A percentile compares a stretch with the other conserved stretches of the same genome.
Conservation (phyloP, 306 rosid genomes). For the Mimosa bimucronata region DNA sequence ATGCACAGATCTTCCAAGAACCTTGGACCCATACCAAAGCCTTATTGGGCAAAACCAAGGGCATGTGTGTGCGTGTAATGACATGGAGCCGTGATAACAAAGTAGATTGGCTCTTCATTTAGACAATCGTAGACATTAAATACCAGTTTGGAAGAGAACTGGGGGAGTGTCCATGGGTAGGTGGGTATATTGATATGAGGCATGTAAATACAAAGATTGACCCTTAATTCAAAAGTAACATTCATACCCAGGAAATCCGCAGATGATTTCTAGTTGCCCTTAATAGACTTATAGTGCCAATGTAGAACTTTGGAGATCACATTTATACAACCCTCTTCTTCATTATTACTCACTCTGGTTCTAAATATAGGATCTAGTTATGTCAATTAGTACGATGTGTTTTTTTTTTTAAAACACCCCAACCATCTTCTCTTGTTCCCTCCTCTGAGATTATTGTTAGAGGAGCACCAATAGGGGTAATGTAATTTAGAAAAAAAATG, state of each 20-base stretch:
- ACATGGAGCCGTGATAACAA: background rate
- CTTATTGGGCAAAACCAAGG: background rate
- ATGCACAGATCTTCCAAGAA: background rate
- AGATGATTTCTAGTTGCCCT: constrained; percentile 21
- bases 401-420: too few relatives aligned
- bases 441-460: too few relatives aligned
- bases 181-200: too few relatives aligned
- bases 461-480: too few relatives aligned
- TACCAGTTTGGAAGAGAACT: background rate
- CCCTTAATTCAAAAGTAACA: background rate
- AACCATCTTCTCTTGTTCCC: too few relatives aligned
- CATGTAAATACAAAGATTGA: background rate
- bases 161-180: too few relatives aligned
- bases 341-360: background rate
- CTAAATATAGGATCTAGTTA: too few relatives aligned
- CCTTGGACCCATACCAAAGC: background rate
- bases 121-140: constrained; percentile 17
- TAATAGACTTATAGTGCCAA: background rate
- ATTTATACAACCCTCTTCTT: constrained; percentile 6
- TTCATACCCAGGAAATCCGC: constrained; percentile 11
- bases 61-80: background rate
- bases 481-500: too few relatives aligned
- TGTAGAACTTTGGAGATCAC: background rate
- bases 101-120: constrained; percentile 9
- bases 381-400: too few relatives aligned